Evolutionary conservation across 169 alveolate genomes (phyloP), one percentile per base, ranked within the genome.

Genomic region (Plasmodium ovale): DNA sequence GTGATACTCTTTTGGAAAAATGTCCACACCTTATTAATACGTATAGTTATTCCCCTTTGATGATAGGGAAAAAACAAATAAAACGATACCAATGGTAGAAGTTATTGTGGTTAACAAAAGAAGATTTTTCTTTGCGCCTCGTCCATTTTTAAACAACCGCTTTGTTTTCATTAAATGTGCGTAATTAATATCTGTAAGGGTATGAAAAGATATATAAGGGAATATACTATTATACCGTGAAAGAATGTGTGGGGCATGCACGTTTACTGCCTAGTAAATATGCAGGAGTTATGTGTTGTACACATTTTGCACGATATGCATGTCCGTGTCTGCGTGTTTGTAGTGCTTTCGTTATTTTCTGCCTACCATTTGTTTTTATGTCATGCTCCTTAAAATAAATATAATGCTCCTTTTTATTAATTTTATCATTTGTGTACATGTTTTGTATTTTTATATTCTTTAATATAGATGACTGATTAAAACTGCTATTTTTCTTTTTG

Each of bases 351-450:
- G 16, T 47, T 58, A 9, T 56, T 56, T 58, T 58, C 14, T 12
- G 21, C 72, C 37, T 82, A 82, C 84, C 59, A 59, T 68, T 53
- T 19, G 69, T 49, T 67, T 82, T 82, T 82, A 82, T 67, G 74
- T 82, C 90, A 44, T 82, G 44, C 47, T 82, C 90, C 33, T 68
- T 82, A 82, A 67, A 82, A 56, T 82, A 82, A 67, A 82, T 71
- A 47, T 82, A 82, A 82, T 82, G 90, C 14, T 82, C 90, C 71
- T 58, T 82, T 54, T 82, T 82, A 59, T 82, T 82, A 35, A 82
- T 51, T 65, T 82, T 82, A 35, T 68, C 84, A 67, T 82, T 64
- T 49, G 84, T 39, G 49, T 82, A 82, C 37, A 82, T 82, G 51
- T 39, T 65, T 82, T 82, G 85, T 35, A 82, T 82, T 82, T 82